Conservation (phyloP, 1,284 basidiomycete genomes). For the Apiotrichum brassicae region DNA sequence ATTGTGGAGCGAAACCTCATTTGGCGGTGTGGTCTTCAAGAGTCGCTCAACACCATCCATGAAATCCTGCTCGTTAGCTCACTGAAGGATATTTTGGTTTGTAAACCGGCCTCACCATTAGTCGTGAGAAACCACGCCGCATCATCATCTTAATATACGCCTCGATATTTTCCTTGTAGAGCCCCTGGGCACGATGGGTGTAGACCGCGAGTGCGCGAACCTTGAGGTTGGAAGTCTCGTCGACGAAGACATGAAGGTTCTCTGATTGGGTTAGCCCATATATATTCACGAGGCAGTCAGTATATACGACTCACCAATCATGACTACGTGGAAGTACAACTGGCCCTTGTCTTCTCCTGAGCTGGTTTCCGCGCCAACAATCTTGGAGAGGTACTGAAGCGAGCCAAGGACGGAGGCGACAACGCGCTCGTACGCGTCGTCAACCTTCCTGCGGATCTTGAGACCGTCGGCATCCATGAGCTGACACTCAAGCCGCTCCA, state of each 20-base stretch:
- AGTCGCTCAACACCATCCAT: constrained; percentile 86
- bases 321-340: constrained; percentile 89
- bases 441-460: constrained; percentile 70
- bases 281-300: neutral
- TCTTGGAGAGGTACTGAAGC: constrained; percentile 88
- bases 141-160: constrained; percentile 84
- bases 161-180: constrained; percentile 79
- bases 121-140: constrained; percentile 74
- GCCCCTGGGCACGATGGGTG: constrained; percentile 65
- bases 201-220: constrained; percentile 58
- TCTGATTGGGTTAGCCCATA: constrained; percentile 52
- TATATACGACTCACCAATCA: constrained; percentile 86
- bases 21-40: constrained; percentile 70
- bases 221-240: constrained; percentile 62
- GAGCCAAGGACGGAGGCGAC: constrained; percentile 84
- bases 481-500: constrained; percentile 76
- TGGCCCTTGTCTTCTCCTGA: constrained; percentile 87
- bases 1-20: constrained; percentile 69
- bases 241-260: constrained; percentile 90
- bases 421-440: constrained; percentile 79
- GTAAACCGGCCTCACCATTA: constrained; percentile 59
- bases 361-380: constrained; percentile 61
- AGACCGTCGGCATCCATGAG: constrained; percentile 69
- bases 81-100: too few species aligned
- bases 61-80: constrained; percentile 63